Base-by-base conservation (phyloP, 1,284 basidiomycete species). In the Apiotrichum akiyoshidainum region DNA sequence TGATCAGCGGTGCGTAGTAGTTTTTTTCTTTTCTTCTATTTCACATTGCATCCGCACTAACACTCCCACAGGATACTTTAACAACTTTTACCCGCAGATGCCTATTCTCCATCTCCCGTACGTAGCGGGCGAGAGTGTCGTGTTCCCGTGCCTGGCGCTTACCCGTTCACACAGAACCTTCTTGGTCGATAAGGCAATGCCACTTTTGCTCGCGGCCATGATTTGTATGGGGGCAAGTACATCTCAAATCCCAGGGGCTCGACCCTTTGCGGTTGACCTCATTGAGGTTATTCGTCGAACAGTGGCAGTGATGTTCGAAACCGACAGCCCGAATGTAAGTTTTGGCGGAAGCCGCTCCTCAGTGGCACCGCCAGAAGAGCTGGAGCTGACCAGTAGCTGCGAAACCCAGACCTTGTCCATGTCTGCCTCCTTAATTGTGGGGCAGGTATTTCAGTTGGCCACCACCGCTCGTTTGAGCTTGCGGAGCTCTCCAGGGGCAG, bases 401-500 rank as follows among this genome's bases (percentile, higher is more conserved):
- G 60, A 17, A 64, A 53, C 44, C 54, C 57, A 21, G 61, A 53
- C 19, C 58, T 64, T 17, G 60, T 64, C 16, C 65, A 68, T 22
- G 65, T 62, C 26, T 62, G 55, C 37, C 48, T 66, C 19, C 45
- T 66, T 3, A 63, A 59, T 17, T 50, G 56, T 5, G 40, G 63
- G 11, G 59, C 63, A 5, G 67, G 63, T 2, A 48, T 68, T 17
- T 66, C 52, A 46, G 58, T 57, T 13, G 67, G 67, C 10, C 62
- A 68, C 55, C 65, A 65, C 45, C 58, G 61, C 19, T 60, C 67
- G 10, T 68, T 63, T 44, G 65, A 68, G 40, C 60, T 66, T 11
- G 60, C 65, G 13, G 67, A 68, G 46, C 54, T 60, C 12, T 62
- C 58, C 37, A 45, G 65, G 5, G 63, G 63, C 2, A 65, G 59